Evolutionary conservation across 495 filamentous ascomycete species (phyloP).

Genomic region (Penicillium argentinense): DNA sequence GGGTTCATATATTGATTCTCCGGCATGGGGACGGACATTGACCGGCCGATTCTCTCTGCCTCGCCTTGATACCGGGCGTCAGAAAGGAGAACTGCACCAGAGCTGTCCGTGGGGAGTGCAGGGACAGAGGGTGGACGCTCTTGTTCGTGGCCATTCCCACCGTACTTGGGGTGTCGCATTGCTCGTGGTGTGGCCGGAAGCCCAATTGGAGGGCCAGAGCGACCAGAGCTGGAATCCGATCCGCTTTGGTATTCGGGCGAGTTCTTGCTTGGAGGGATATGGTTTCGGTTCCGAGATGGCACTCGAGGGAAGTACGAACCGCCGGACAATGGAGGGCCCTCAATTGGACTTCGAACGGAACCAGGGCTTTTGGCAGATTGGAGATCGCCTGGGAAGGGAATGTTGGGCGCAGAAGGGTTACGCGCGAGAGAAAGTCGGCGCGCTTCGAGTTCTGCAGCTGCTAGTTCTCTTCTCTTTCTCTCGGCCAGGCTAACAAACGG

Average conservation of each 20-base stretch:
- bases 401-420: conserved; percentile 74
- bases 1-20: conserved; percentile 41
- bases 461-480: conserved; percentile 66
- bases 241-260: conserved; percentile 48
- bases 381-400: conserved; percentile 72
- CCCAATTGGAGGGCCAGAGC: conserved; percentile 53
- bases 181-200: conserved; percentile 82
- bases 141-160: conserved; percentile 51
- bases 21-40: conserved; percentile 72
- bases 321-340: conserved; percentile 34
- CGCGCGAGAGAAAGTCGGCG: conserved; percentile 78
- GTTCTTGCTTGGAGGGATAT: conserved; percentile 38
- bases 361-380: conserved; percentile 31
- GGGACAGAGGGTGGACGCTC: conserved; percentile 64
- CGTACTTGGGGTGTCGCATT: conserved; percentile 76
- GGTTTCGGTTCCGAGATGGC: conserved; percentile 34
- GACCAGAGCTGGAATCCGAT: conserved; percentile 43
- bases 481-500: conserved; percentile 34
- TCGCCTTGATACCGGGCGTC: conserved; percentile 67
- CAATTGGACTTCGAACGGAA: conserved; percentile 30
- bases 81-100: conserved; percentile 47
- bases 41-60: conserved; percentile 55
- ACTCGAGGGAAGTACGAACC: conserved; percentile 46
- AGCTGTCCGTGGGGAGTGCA: conserved; percentile 54
- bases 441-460: conserved; percentile 84